phyloP scores from a whole-genome alignment of 805 yeast species.

The Naumovozyma castellii region DNA sequence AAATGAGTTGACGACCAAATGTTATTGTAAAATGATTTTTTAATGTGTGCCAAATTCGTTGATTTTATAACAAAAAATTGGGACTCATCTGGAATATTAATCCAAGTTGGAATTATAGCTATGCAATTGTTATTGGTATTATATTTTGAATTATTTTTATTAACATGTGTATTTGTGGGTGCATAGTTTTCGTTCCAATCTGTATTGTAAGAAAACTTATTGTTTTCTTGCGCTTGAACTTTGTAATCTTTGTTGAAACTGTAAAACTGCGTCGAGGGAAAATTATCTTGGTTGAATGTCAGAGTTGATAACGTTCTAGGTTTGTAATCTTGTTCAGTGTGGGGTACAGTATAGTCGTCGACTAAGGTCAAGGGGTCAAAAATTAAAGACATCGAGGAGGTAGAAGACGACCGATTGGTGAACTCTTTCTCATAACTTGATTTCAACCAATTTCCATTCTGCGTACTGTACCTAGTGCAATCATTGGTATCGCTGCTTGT shows the following conservation, averaged over 20 bases:
- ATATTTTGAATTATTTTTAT: background rate
- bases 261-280: background rate
- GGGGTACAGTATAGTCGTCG: background rate
- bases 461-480: too few species aligned
- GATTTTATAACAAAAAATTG: slow-evolving; percentile 48
- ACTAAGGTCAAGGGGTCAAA: background rate
- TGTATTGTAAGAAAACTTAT: background rate
- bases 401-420: background rate
- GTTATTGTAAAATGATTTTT: slow-evolving; percentile 38
- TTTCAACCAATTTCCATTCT: background rate
- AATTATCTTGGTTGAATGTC: background rate
- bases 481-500: too few species aligned
- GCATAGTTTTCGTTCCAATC: background rate
- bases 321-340: background rate
- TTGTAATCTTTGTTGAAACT: background rate
- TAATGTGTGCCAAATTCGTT: slow-evolving; percentile 38
- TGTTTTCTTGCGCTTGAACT: background rate
- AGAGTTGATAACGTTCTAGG: background rate
- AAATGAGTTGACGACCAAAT: slow-evolving; percentile 53
- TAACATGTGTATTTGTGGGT: background rate
- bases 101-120: slow-evolving; percentile 21
- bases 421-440: background rate
- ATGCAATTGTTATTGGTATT: slow-evolving; percentile 2
- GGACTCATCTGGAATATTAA: slow-evolving; percentile 27
- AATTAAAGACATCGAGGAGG: background rate